Evolutionary conservation across 176 grass and related monocot species (phyloP).

Genomic region (Rhynchospora breviuscula): DNA sequence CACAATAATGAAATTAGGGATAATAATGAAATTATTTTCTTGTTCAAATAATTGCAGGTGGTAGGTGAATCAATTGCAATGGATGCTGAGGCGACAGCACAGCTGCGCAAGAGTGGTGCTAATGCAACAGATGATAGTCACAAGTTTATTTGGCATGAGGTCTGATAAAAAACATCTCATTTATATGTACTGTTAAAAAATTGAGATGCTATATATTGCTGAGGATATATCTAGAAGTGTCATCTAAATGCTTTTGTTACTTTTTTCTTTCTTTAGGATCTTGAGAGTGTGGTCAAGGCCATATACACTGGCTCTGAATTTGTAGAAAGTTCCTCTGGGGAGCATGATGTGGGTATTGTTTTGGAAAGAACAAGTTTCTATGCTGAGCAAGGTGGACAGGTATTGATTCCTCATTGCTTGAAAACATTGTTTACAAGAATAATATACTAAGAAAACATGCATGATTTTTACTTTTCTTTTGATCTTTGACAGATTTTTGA

Average conservation of each 20-base stretch:
- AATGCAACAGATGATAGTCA: conserved; percentile 62
- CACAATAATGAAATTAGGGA: neutral
- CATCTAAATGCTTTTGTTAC: neutral
- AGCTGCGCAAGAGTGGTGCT: conserved; percentile 42
- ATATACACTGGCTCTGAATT: conserved; percentile 77
- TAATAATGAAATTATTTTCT: conserved; percentile 1
- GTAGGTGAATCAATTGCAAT: conserved; percentile 52
- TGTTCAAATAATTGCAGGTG: conserved; percentile 26
- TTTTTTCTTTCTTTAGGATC: conserved; percentile 42
- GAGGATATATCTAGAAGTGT: neutral
- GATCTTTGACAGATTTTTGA: conserved; percentile 63
- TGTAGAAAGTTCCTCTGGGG: conserved; percentile 32
- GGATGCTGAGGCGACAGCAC: conserved; percentile 76
- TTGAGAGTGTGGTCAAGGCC: conserved; percentile 73
- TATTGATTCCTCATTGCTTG: conserved; percentile 28
- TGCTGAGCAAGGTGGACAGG: conserved; percentile 96
- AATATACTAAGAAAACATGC: neutral
- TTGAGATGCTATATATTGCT: neutral
- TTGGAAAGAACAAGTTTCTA: conserved; percentile 95
- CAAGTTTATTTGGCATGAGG: conserved; percentile 69
- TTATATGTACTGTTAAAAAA: neutral
- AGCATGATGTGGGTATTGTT: conserved; percentile 61
- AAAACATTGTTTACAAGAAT: neutral
- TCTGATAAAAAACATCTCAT: conserved; percentile 14
- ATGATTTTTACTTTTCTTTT: conserved; percentile 18